Percentiles rank a stretch among this genome's conserved stretches.
Conservation (phyloP, 1,139 yeast species). For the Yamadazyma pseudoaaseri region DNA sequence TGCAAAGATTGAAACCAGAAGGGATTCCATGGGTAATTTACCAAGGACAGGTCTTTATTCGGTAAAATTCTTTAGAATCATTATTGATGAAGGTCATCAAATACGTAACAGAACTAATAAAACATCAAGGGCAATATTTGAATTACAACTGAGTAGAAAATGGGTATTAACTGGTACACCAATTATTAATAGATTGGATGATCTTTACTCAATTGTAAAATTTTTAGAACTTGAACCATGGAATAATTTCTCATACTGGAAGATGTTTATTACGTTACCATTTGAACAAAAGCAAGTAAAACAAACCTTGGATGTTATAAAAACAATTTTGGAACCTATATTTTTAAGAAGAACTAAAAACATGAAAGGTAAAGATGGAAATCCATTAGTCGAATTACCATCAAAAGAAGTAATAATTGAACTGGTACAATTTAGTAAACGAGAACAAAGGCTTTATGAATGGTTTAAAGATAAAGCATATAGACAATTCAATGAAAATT, state of each 20-base stretch:
- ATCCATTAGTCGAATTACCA: constrained; percentile 74
- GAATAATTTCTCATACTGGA: constrained; percentile 87
- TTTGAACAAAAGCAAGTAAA: constrained; percentile 71
- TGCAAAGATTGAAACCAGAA: constrained; percentile 34
- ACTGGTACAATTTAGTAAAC: constrained; percentile 60
- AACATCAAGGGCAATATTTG: constrained; percentile 78
- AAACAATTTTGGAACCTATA: constrained; percentile 81
- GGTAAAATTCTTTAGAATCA: constrained; percentile 72
- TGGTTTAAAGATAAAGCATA: constrained; percentile 72
- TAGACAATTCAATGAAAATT: constrained; percentile 60
- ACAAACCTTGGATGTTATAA: constrained; percentile 78
- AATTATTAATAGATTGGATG: constrained; percentile 84
- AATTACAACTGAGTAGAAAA: constrained; percentile 58
- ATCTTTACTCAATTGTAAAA: constrained; percentile 73
- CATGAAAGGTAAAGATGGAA: constrained; percentile 76
- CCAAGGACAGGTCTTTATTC: constrained; percentile 61
- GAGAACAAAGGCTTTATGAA: constrained; percentile 66
- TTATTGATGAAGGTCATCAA: constrained; percentile 90
- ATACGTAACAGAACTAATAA: constrained; percentile 80
- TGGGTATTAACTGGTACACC: constrained; percentile 98
- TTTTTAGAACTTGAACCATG: constrained; percentile 84
- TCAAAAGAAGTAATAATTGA: constrained; percentile 71
- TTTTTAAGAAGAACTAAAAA: constrained; percentile 82
- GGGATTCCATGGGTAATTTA: constrained; percentile 28
- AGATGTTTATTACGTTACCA: constrained; percentile 79